Conservation (phyloP, 2,329 filamentous ascomycete genomes). For the Aspergillus felis region DNA sequence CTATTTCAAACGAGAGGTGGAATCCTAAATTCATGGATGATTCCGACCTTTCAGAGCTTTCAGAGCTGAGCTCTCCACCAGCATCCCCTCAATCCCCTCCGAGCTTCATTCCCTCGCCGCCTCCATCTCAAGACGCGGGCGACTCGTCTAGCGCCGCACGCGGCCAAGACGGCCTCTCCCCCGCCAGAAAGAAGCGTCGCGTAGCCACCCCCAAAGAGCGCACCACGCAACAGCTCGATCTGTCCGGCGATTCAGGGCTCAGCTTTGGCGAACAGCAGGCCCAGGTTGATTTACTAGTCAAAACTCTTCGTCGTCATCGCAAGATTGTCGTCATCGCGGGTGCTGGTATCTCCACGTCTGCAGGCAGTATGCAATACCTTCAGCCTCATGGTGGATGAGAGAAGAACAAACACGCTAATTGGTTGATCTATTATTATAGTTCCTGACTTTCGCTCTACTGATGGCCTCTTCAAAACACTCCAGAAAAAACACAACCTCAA, state of each 20-base stretch:
- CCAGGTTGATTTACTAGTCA: slow-evolving; percentile 66
- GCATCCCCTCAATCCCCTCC: slow-evolving; percentile 36
- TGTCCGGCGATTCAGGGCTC: slow-evolving; percentile 41
- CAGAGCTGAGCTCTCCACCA: slow-evolving; percentile 41
- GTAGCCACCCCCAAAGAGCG: slow-evolving; percentile 62
- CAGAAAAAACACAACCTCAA: slow-evolving; percentile 87
- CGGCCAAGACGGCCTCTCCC: slow-evolving; percentile 60
- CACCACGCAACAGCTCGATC: slow-evolving; percentile 76
- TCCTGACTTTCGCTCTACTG: slow-evolving; percentile 90
- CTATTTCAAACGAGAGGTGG: slow-evolving; percentile 4
- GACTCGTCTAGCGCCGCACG: slow-evolving; percentile 32
- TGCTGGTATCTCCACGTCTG: slow-evolving; percentile 93
- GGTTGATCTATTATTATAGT: slow-evolving; percentile 49
- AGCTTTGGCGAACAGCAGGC: slow-evolving; percentile 50
- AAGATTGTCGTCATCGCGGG: slow-evolving; percentile 97
- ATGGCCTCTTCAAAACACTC: slow-evolving; percentile 81
- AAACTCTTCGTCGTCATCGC: slow-evolving; percentile 77
- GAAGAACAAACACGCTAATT: slow-evolving; percentile 6
- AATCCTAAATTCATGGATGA: slow-evolving; percentile 22
- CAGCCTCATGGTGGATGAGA: slow-evolving; percentile 6
- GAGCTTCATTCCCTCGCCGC: slow-evolving; percentile 39
- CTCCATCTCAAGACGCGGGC: slow-evolving; percentile 40
- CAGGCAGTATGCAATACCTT: slow-evolving; percentile 65
- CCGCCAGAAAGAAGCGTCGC: slow-evolving; percentile 71
- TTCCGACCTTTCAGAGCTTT: slow-evolving; percentile 35